phyloP scores from a whole-genome alignment of 2,329 filamentous ascomycete genomes.

The Chaetomium olivaceum region DNA sequence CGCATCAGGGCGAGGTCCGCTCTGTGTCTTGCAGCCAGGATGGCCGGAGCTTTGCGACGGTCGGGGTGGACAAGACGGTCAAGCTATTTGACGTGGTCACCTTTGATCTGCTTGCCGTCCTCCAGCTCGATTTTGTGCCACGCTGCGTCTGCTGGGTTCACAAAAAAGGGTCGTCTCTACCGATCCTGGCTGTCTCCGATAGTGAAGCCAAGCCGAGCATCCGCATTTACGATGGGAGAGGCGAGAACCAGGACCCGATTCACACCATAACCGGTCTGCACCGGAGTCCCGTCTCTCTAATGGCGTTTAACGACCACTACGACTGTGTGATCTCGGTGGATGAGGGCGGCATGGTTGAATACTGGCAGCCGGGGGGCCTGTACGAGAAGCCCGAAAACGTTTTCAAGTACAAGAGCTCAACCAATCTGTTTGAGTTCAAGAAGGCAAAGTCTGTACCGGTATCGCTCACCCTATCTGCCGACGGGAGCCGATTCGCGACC shows the following conservation, averaged over 20 bases:
- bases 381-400: conserved; percentile 93
- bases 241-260: conserved; percentile 73
- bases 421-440: conserved; percentile 95
- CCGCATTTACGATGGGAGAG: conserved; percentile 84
- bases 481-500: conserved; percentile 80
- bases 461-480: conserved; percentile 81
- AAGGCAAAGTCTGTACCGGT: conserved; percentile 85
- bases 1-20: conserved; percentile 81
- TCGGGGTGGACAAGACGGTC: conserved; percentile 73
- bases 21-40: conserved; percentile 85
- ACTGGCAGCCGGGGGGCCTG: conserved; percentile 79
- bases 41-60: conserved; percentile 89
- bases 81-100: conserved; percentile 83
- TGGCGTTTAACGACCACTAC: conserved; percentile 85
- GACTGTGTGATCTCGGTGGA: conserved; percentile 92
- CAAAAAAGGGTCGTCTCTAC: conserved; percentile 80
- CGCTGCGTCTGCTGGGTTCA: conserved; percentile 91
- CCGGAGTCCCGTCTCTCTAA: conserved; percentile 74
- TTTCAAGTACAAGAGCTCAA: conserved; percentile 90
- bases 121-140: conserved; percentile 74
- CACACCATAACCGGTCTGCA: conserved; percentile 81
- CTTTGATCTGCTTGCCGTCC: conserved; percentile 82
- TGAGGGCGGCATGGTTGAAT: conserved; percentile 90
- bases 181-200: conserved; percentile 80
- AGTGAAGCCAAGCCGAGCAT: conserved; percentile 67